Percentiles rank a stretch among this genome's conserved stretches.
Evolutionary conservation across 257 asterid species (phyloP).

Genomic region (Anisodus tanguticus): DNA sequence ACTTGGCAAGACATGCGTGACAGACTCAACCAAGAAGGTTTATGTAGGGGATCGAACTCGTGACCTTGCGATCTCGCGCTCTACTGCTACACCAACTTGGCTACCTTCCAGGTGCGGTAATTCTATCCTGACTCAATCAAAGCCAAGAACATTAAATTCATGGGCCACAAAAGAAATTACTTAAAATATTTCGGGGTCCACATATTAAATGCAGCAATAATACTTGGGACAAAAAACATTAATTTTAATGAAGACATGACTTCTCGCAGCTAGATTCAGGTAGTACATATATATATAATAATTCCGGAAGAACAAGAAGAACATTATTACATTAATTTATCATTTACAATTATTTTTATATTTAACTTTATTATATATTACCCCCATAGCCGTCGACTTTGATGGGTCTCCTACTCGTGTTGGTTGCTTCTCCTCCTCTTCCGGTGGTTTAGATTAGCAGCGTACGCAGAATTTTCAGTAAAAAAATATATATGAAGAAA

Average conservation of each 20-base stretch:
- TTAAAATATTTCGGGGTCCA: constrained; percentile 31
- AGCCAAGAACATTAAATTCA: constrained; percentile 6
- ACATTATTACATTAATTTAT: constrained; percentile 30
- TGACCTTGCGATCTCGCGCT: too few species aligned
- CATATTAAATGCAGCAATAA: constrained; percentile 33
- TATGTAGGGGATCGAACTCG: too few species aligned
- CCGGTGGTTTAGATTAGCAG: neutral
- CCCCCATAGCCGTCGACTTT: neutral
- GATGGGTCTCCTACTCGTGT: neutral
- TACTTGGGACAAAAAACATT: constrained; percentile 30
- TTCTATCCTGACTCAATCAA: neutral
- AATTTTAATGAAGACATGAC: constrained; percentile 31
- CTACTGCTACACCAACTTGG: too few species aligned
- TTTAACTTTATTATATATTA: neutral
- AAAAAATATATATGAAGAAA: too few species aligned
- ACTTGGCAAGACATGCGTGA: too few species aligned
- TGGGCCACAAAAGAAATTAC: constrained; percentile 11
- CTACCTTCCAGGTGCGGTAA: too few species aligned
- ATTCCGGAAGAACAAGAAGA: constrained; percentile 32
- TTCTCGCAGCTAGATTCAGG: constrained; percentile 34
- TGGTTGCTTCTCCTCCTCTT: neutral
- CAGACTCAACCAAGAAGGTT: too few species aligned
- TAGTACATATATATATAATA: constrained; percentile 18
- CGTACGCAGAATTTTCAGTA: too few species aligned
- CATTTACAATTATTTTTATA: neutral